These are phyloP conservation scores for Lophiotrema nucula DNA, from an alignment of 495 filamentous ascomycete species.

Conservation along the genomic window DNA sequence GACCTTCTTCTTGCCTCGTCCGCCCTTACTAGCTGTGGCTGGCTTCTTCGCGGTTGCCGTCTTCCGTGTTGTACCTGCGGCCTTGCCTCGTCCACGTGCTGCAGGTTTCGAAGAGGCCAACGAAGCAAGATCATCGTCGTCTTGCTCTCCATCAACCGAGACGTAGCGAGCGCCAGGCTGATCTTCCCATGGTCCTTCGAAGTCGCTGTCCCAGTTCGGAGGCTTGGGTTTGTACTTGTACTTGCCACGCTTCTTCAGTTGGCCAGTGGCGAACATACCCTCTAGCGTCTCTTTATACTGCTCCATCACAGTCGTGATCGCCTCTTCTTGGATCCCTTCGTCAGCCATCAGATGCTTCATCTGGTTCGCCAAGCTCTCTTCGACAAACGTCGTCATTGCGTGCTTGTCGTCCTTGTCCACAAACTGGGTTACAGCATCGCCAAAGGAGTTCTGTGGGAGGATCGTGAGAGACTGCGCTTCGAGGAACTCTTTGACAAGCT, in stretches of 20 bases:
- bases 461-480: constrained; percentile 82
- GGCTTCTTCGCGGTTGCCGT: constrained; percentile 44
- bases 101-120: constrained; percentile 36
- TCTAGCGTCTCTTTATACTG: constrained; percentile 24
- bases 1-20: constrained; percentile 40
- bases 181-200: constrained; percentile 82
- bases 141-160: constrained; percentile 54
- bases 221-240: constrained; percentile 73
- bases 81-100: constrained; percentile 51
- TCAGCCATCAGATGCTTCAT: constrained; percentile 68
- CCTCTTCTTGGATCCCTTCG: constrained; percentile 60
- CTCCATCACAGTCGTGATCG: constrained; percentile 30
- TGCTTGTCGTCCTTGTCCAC: constrained; percentile 95
- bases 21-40: constrained; percentile 40
- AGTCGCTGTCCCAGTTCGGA: constrained; percentile 78
- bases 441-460: constrained; percentile 84
- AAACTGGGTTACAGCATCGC: constrained; percentile 89
- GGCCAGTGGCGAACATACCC: constrained; percentile 64
- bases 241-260: constrained; percentile 57
- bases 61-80: constrained; percentile 44
- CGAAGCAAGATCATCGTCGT: constrained; percentile 47
- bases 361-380: constrained; percentile 72
- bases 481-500: constrained; percentile 82
- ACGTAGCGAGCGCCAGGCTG: constrained; percentile 67
- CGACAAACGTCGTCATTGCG: constrained; percentile 86